These are phyloP conservation scores for Barnettozyma populi DNA, from an alignment of 805 yeast genomes.

Conservation along the genomic window DNA sequence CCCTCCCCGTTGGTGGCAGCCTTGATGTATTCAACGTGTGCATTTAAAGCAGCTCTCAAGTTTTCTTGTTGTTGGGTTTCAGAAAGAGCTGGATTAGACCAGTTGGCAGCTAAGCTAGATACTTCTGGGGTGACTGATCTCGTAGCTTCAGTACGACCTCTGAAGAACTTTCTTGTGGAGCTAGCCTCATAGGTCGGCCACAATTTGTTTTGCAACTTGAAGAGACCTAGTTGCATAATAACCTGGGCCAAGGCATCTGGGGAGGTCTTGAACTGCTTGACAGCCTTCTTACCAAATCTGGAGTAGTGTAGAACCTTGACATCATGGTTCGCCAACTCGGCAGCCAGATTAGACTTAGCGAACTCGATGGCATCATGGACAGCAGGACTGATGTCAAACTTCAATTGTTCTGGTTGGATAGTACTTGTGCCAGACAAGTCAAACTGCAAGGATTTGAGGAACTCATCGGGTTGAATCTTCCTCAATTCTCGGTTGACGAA, in stretches of 20 bases:
- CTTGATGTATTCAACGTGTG: constrained; percentile 69
- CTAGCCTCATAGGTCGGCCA: constrained; percentile 96
- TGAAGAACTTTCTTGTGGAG: constrained; percentile 81
- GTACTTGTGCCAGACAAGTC: constrained; percentile 1
- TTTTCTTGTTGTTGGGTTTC: constrained; percentile 54
- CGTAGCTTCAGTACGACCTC: constrained; percentile 93
- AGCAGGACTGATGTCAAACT: constrained; percentile 54
- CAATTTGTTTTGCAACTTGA: constrained; percentile 68
- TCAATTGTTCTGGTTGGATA: constrained; percentile 29
- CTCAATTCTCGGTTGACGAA: constrained; percentile 54
- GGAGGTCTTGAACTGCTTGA: constrained; percentile 77
- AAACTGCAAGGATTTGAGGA: constrained; percentile 18
- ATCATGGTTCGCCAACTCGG: constrained; percentile 56
- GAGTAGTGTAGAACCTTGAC: constrained; percentile 74
- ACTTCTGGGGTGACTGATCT: constrained; percentile 76
- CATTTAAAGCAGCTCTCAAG: constrained; percentile 64
- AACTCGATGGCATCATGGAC: constrained; percentile 44
- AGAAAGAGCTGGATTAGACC: constrained; percentile 49
- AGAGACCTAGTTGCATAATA: constrained; percentile 86
- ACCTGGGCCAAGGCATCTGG: constrained; percentile 95
- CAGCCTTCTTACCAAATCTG: constrained; percentile 81
- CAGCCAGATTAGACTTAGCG: constrained; percentile 53
- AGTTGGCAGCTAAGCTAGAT: constrained; percentile 62
- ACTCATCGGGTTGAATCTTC: constrained; percentile 36
- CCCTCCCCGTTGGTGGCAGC: constrained; percentile 84